Conservation (phyloP, 495 filamentous ascomycete species). For the Xylaria scruposa region DNA sequence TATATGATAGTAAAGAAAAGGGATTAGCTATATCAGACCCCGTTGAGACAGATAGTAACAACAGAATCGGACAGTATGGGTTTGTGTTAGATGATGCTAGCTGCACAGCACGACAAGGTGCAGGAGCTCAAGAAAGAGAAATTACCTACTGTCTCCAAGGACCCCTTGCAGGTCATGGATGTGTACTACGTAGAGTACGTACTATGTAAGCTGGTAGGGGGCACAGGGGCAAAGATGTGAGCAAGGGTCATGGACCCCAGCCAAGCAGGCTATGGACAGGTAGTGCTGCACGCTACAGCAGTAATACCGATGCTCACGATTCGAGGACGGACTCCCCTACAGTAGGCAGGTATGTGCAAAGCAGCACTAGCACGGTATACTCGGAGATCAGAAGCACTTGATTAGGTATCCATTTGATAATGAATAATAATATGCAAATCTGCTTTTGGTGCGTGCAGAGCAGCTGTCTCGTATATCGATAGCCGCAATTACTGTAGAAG, state of each 20-base stretch:
- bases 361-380: constrained; percentile 1
- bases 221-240: background rate
- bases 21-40: background rate
- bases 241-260: background rate
- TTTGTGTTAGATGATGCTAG: constrained; percentile 2
- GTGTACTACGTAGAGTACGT: background rate
- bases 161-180: constrained; percentile 18
- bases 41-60: background rate
- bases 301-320: background rate
- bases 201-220: constrained; percentile 15
- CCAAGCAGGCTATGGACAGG: background rate
- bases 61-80: constrained; percentile 9
- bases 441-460: background rate
- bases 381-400: constrained; percentile 4
- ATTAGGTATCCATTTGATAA: constrained; percentile 10
- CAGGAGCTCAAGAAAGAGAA: constrained; percentile 5
- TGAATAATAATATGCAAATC: background rate
- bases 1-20: background rate
- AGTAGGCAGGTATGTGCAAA: background rate
- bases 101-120: constrained; percentile 11
- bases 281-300: constrained; percentile 10
- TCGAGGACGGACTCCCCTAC: background rate
- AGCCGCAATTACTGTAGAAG: background rate
- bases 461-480: too few relatives aligned
- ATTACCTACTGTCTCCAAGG: background rate